These are phyloP conservation scores for Escallonia rubra DNA, from an alignment of 129 eudicot genomes.

Conservation along the genomic window DNA sequence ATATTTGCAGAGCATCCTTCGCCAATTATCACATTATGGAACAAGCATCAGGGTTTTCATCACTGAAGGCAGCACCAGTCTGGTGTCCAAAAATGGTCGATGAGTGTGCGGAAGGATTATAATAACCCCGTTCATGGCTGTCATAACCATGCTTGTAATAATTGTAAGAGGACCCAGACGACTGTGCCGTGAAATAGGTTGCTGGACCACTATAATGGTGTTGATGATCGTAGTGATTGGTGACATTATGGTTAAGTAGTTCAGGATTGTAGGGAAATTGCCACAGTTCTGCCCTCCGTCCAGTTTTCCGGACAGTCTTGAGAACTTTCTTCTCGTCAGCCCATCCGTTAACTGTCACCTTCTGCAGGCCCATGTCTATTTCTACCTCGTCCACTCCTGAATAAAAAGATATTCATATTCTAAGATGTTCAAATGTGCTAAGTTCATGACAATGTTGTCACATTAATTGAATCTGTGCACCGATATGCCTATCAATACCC, in stretches of 20 bases:
- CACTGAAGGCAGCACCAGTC: conserved; percentile 75
- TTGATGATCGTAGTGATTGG: conserved; percentile 22
- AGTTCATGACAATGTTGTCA: too few species aligned
- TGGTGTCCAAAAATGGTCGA: conserved; percentile 40
- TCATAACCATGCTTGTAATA: conserved; percentile 82
- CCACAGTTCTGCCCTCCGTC: conserved; percentile 77
- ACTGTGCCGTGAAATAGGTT: conserved; percentile 28
- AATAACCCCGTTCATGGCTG: conserved; percentile 10
- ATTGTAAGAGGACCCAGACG: conserved; percentile 55
- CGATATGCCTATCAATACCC: too few species aligned
- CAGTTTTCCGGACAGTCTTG: conserved; percentile 58
- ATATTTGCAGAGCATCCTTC: neutral
- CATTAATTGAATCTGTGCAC: too few species aligned
- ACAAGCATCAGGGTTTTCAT: conserved; percentile 67
- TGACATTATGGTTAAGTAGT: conserved; percentile 38
- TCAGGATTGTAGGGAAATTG: conserved; percentile 65
- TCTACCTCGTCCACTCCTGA: conserved; percentile 67
- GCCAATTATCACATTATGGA: conserved; percentile 23
- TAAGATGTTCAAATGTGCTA: too few species aligned
- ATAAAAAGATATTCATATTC: too few species aligned
- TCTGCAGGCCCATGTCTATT: conserved; percentile 71
- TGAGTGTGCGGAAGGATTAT: neutral
- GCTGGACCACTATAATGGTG: conserved; percentile 28
- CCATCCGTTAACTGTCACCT: conserved; percentile 68
- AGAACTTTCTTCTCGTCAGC: conserved; percentile 62